Percentiles rank a stretch among this genome's conserved stretches.
phyloP scores from a whole-genome alignment of 164 flowering plant species.

The Vitis cinerea region DNA sequence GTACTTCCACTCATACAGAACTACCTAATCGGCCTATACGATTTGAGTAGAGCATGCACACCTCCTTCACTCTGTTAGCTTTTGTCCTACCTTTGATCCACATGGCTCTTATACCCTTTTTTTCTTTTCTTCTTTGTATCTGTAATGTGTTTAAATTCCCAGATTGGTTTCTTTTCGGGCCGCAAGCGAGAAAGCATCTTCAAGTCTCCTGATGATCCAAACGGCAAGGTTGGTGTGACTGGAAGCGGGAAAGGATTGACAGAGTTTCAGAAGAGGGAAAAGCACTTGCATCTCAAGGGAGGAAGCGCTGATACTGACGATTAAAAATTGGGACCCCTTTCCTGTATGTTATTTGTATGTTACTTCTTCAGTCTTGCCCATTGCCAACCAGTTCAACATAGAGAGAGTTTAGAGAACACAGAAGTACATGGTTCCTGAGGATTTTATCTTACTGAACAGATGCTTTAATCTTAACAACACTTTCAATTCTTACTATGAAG shows the following conservation, averaged over 20 bases:
- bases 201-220: slow-evolving; percentile 97
- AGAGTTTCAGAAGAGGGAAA: slow-evolving; percentile 93
- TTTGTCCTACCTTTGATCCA: neutral
- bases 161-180: slow-evolving; percentile 95
- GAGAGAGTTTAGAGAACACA: too few species aligned
- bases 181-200: slow-evolving; percentile 97
- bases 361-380: neutral
- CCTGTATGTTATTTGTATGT: too few species aligned
- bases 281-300: slow-evolving; percentile 91
- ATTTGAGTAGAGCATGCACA: too few species aligned
- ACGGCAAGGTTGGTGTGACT: slow-evolving; percentile 94
- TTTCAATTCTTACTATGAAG: too few species aligned
- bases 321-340: slow-evolving; percentile 10
- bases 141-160: slow-evolving; percentile 4
- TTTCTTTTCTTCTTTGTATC: neutral
- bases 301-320: slow-evolving; percentile 62
- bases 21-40: too few species aligned
- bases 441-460: too few species aligned
- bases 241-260: slow-evolving; percentile 98
- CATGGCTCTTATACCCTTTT: neutral
- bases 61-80: neutral
- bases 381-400: too few species aligned
- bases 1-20: too few species aligned
- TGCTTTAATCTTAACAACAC: too few species aligned
- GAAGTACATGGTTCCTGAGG: too few species aligned